These are phyloP conservation scores for Pleurotus platypus DNA, from an alignment of 768 basidiomycete species.

Conservation along the genomic window DNA sequence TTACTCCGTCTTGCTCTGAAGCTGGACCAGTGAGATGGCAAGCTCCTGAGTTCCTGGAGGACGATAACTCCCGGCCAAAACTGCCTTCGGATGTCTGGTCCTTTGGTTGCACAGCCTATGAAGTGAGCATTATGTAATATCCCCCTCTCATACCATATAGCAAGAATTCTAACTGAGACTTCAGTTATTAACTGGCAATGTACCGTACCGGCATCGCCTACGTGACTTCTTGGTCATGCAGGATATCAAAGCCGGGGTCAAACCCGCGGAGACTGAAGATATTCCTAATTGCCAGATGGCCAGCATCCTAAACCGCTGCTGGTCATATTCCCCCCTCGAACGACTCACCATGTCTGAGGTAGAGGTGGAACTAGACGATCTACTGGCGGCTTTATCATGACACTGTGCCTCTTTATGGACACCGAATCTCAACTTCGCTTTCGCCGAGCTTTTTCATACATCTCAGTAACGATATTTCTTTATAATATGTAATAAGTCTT, in stretches of 20 bases:
- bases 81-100: slow-evolving; percentile 25
- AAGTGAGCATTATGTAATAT: slow-evolving; percentile 16
- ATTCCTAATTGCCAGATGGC: neutral
- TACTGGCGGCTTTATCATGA: too few relatives aligned
- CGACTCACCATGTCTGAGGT: slow-evolving; percentile 20
- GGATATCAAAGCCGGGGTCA: slow-evolving; percentile 16
- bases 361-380: too few relatives aligned
- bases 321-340: slow-evolving; percentile 16
- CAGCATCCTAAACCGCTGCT: slow-evolving; percentile 18
- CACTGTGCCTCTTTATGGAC: too few relatives aligned
- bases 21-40: slow-evolving; percentile 25
- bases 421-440: too few relatives aligned
- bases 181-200: slow-evolving; percentile 20
- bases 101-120: slow-evolving; percentile 27
- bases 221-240: slow-evolving; percentile 23
- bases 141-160: neutral
- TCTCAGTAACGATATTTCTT: too few relatives aligned
- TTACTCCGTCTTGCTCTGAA: slow-evolving; percentile 15
- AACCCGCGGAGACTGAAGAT: slow-evolving; percentile 15
- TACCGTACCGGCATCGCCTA: slow-evolving; percentile 21
- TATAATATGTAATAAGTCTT: too few relatives aligned
- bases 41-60: slow-evolving; percentile 24
- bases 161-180: neutral
- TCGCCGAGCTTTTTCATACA: too few relatives aligned
- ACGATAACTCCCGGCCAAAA: slow-evolving; percentile 11